Conservation (phyloP, 2,329 filamentous ascomycete genomes). For the Penicillium brasilianum region DNA sequence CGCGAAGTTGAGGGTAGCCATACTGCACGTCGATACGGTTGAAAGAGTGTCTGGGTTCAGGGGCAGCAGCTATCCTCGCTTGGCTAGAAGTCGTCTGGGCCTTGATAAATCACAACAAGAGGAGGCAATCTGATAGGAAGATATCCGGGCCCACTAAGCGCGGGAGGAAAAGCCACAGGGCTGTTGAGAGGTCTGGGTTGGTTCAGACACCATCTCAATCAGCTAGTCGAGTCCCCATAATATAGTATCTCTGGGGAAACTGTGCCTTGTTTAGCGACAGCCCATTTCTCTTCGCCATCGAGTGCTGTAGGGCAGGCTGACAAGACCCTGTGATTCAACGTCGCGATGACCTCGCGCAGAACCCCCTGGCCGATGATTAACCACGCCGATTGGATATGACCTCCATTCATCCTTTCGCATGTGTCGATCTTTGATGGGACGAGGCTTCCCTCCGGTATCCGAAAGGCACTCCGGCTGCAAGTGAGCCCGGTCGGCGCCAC, state of each 20-base stretch:
- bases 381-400: slow-evolving; percentile 13
- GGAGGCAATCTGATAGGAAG: slow-evolving; percentile 9
- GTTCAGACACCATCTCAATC: slow-evolving; percentile 1
- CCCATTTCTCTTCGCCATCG: neutral
- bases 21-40: slow-evolving; percentile 8
- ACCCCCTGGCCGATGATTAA: neutral
- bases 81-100: neutral
- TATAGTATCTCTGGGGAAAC: slow-evolving; percentile 17
- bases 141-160: slow-evolving; percentile 3
- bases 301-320: slow-evolving; percentile 27
- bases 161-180: neutral
- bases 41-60: neutral
- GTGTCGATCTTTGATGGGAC: slow-evolving; percentile 19
- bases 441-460: slow-evolving; percentile 8
- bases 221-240: slow-evolving; percentile 15
- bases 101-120: neutral
- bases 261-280: neutral
- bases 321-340: slow-evolving; percentile 28
- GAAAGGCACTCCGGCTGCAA: neutral
- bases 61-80: neutral
- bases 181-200: slow-evolving; percentile 8
- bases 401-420: neutral
- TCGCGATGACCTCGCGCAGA: slow-evolving; percentile 16
- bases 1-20: slow-evolving; percentile 62
- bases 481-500: slow-evolving; percentile 8